A percentile compares a stretch with the other conserved stretches of the same genome.
Conservation (phyloP, 164 flowering plant species). For the Annona cherimola region DNA sequence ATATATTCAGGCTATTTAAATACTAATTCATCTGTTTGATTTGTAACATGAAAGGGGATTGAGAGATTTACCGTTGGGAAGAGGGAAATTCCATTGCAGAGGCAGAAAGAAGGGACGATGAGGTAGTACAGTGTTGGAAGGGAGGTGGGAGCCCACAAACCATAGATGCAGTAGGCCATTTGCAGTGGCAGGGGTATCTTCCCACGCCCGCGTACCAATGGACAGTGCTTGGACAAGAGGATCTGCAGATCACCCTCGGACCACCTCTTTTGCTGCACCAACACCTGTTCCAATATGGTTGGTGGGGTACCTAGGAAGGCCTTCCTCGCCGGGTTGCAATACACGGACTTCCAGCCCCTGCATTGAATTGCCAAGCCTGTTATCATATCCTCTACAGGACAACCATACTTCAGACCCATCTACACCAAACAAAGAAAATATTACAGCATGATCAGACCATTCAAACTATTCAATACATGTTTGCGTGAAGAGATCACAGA, state of each 20-base stretch:
- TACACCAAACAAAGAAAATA: constrained; percentile 4
- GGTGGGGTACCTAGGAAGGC: constrained; percentile 28
- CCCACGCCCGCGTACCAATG: constrained; percentile 21
- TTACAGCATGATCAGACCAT: not conserved
- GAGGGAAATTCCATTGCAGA: constrained; percentile 22
- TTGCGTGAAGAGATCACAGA: not conserved
- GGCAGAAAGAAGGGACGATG: constrained; percentile 22
- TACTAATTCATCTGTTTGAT: no score
- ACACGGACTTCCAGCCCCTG: constrained; percentile 32
- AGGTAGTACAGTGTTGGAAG: constrained; percentile 21
- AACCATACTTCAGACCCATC: constrained; percentile 34
- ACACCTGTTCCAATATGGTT: constrained; percentile 12
- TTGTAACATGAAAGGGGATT: not conserved
- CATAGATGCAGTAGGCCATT: constrained; percentile 20
- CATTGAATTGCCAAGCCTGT: constrained; percentile 38
- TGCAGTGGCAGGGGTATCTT: constrained; percentile 23
- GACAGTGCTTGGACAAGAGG: constrained; percentile 20
- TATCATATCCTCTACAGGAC: constrained; percentile 31
- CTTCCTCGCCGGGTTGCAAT: constrained; percentile 18
- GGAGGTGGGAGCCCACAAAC: constrained; percentile 27
- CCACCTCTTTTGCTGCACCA: constrained; percentile 31
- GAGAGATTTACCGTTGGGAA: constrained; percentile 23
- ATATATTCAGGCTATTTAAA: no score
- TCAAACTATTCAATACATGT: not conserved
- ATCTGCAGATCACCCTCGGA: constrained; percentile 28